Conservation (phyloP, 345 rosid species). For the Lepidium africanum region DNA sequence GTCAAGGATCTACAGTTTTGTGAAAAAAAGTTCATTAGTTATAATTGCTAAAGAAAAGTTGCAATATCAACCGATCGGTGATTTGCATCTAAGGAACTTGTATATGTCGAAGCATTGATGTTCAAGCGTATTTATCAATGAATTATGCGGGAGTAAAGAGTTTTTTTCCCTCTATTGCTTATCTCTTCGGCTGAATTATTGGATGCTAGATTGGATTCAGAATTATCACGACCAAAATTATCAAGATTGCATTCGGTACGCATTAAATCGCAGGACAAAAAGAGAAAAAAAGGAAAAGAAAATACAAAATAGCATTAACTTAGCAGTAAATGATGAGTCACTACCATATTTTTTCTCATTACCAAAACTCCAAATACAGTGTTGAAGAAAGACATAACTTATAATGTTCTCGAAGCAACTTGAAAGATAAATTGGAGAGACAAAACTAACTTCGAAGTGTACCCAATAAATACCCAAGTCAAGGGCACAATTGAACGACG, state of each 20-base stretch:
- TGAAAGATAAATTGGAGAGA: constrained; percentile 1
- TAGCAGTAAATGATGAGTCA: not conserved
- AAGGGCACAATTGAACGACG: not conserved
- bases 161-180: not conserved
- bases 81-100: too few species aligned
- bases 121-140: too few species aligned
- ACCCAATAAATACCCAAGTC: not conserved
- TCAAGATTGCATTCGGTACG: not conserved
- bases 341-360: not conserved
- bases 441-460: constrained; percentile 18
- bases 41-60: too few species aligned
- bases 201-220: not conserved
- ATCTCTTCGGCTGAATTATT: not conserved
- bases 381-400: not conserved
- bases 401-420: constrained; percentile 9
- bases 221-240: not conserved
- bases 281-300: not conserved
- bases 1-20: too few species aligned
- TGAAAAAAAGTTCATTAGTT: too few species aligned
- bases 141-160: too few species aligned
- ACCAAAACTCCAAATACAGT: constrained; percentile 18
- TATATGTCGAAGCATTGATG: too few species aligned
- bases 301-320: not conserved
- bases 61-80: too few species aligned
- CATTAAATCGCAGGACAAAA: not conserved